phyloP scores from a whole-genome alignment of 441 rosid species.

The Corymbia citriodora region DNA sequence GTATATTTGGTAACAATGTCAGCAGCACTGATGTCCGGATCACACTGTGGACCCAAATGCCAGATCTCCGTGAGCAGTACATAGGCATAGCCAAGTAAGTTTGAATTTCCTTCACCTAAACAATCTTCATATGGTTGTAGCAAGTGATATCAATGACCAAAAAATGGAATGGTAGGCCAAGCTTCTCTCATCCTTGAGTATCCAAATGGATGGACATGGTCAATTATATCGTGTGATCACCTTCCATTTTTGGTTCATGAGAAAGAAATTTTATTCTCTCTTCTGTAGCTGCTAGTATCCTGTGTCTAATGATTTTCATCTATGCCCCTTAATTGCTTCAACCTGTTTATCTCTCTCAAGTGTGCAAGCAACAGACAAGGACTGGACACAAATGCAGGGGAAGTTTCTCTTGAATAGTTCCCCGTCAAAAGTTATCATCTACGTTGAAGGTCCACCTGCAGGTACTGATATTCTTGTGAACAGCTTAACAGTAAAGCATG shows the following conservation, averaged over 20 bases:
- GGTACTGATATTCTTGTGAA: conserved; percentile 5
- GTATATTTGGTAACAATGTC: conserved; percentile 63
- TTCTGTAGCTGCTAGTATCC: neutral
- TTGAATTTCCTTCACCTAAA: neutral
- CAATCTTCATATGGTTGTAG: neutral
- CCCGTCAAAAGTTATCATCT: conserved; percentile 29
- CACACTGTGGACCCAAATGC: conserved; percentile 77
- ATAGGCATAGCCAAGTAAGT: conserved; percentile 66
- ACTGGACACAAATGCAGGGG: conserved; percentile 74
- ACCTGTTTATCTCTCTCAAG: conserved; percentile 18
- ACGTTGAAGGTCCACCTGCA: conserved; percentile 9
- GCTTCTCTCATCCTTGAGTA: neutral
- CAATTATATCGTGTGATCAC: neutral
- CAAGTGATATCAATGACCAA: neutral
- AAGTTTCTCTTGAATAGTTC: conserved; percentile 76
- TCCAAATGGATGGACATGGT: neutral
- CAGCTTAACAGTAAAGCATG: neutral
- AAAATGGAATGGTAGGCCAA: neutral
- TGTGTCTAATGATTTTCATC: neutral
- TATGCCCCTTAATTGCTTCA: neutral
- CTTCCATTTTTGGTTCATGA: neutral
- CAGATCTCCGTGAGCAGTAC: conserved; percentile 70
- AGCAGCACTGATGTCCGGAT: conserved; percentile 52
- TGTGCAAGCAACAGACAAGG: conserved; percentile 69
- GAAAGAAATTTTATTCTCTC: neutral